These are phyloP conservation scores for Trichoderma citrinoviride DNA, from an alignment of 2,329 filamentous ascomycete species.

Conservation along the genomic window DNA sequence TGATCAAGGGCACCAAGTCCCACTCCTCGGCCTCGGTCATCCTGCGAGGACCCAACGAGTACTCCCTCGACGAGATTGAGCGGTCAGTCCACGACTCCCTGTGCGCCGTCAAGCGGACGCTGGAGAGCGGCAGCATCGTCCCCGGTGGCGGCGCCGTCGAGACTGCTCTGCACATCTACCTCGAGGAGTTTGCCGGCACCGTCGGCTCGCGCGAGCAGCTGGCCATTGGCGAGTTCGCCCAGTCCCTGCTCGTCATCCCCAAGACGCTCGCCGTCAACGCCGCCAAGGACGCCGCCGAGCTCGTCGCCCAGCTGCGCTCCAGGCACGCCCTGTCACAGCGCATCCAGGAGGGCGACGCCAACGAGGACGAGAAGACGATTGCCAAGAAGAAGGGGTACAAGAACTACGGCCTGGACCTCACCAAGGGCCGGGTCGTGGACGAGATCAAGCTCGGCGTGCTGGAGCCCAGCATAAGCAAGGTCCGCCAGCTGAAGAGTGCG, in stretches of 20 bases:
- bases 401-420: constrained; percentile 94
- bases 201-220: constrained; percentile 96
- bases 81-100: constrained; percentile 95
- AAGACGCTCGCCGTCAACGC: constrained; percentile 97
- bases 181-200: constrained; percentile 97
- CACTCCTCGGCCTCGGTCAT: constrained; percentile 95
- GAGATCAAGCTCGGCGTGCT: constrained; percentile 91
- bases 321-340: constrained; percentile 93
- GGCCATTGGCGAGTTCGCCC: constrained; percentile 95
- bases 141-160: constrained; percentile 95
- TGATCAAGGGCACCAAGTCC: constrained; percentile 92
- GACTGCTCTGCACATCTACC: constrained; percentile 98
- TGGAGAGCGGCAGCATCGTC: constrained; percentile 95
- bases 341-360: constrained; percentile 78
- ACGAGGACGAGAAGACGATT: constrained; percentile 82
- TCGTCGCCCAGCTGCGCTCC: constrained; percentile 91
- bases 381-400: constrained; percentile 96
- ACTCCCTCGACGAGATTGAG: constrained; percentile 98
- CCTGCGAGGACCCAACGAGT: constrained; percentile 92
- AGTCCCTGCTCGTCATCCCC: constrained; percentile 88
- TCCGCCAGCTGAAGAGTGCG: constrained; percentile 96
- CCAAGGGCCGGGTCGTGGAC: constrained; percentile 86
- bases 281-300: constrained; percentile 91
- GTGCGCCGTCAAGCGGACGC: constrained; percentile 92
- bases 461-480: constrained; percentile 97